Base-by-base conservation (phyloP, 257 asterid genomes). In the Dorcoceras hygrometricum region DNA sequence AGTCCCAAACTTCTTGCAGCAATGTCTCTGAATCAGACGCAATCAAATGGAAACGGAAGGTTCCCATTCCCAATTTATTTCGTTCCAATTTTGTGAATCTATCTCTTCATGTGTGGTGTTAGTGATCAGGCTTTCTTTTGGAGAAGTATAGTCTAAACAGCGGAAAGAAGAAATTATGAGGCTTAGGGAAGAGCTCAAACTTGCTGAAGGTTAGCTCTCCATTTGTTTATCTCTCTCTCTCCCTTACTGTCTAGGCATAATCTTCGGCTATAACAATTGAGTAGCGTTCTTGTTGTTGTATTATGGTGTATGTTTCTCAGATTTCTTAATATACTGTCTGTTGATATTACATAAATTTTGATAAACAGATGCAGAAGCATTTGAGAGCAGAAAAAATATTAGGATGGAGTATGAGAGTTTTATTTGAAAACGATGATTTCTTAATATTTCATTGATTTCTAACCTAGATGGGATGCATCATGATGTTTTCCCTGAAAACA, bases 1-100 rank as follows among this genome's bases (percentile, higher is more conserved):
- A 69, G 63, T 26, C 77, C 56, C 77, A 50, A 59, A 59, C 29
- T 16, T 23, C 24, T 59, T 11, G 75, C 66, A 64, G 59, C 56
- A 57, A 29, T 62, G 67, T 31, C 64, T 32, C 78, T 57, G 78
- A 79, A 54, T 71, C 85, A 11, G 88, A 84, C 28, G 81, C 85
- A 32, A 76, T 81, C 67, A 82, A 77, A 74, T 91, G 98, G 98
- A 91, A 85, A 71, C 81, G 56, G 56, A 91, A 91, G 90, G 94
- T 90, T 9, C 14, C 4, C 24, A 9, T 10, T 68, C 61, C 6
- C 26, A 29, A 29, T 34, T 48, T 23, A 0, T 23, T 11, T 1
- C 39, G 23, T 46, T 18, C n/a, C n/a, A n/a, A n/a, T 59, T 39
- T 23, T 4, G 9, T 27, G 4, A 48, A 39, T 56, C 74, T 39